These are phyloP conservation scores for Orobanche coerulescens DNA, from an alignment of 257 asterid genomes.

Conservation along the genomic window DNA sequence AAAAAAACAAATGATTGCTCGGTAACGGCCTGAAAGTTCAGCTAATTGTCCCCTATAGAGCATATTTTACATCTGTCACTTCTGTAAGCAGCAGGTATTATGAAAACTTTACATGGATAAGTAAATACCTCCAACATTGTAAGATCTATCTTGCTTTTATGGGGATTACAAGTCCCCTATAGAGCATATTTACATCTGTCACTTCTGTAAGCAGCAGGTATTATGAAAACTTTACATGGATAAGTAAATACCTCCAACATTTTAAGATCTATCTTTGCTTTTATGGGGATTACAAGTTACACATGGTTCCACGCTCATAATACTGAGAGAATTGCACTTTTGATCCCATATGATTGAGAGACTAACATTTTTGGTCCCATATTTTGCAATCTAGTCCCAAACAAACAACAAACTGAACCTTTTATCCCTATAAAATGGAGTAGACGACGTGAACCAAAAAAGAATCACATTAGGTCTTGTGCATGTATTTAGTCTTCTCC, in stretches of 20 bases:
- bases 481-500: too few species aligned
- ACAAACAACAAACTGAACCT: too few species aligned
- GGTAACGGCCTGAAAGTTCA: background rate
- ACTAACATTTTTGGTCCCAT: too few species aligned
- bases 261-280: background rate
- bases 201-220: background rate
- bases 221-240: background rate
- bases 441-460: too few species aligned
- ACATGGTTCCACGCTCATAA: too few species aligned
- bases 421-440: too few species aligned
- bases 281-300: background rate
- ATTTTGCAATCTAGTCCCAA: too few species aligned
- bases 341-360: too few species aligned
- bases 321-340: too few species aligned
- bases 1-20: slow-evolving; percentile 5
- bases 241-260: background rate
- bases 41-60: background rate
- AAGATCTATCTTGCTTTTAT: background rate
- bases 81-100: background rate
- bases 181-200: background rate
- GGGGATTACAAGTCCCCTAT: background rate
- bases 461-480: too few species aligned
- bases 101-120: background rate
- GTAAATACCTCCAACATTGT: background rate
- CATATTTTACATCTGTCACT: background rate